phyloP scores from a whole-genome alignment of 345 rosid species.

The Melaleuca alternifolia region DNA sequence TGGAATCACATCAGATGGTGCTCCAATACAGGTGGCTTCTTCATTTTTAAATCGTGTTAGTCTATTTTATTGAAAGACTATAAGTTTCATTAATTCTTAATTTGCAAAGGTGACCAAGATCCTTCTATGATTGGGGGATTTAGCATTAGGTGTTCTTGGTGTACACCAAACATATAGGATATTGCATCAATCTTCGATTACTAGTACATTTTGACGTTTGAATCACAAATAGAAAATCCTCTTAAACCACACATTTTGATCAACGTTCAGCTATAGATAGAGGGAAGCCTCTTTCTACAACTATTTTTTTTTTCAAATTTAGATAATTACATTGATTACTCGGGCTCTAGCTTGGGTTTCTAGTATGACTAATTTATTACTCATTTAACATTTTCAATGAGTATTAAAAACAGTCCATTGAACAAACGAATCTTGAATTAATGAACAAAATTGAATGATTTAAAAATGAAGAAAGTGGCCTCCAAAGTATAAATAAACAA shows the following conservation, averaged over 20 bases:
- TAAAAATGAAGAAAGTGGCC: no score
- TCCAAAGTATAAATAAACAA: no score
- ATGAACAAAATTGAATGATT: no score
- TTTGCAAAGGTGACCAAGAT: no score
- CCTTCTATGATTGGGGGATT: no score
- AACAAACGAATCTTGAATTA: no score
- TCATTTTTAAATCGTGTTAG: rapidly evolving
- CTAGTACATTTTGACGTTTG: not conserved
- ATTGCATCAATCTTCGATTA: not conserved
- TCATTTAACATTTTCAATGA: no score
- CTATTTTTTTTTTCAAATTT: not conserved
- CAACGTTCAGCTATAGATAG: not conserved
- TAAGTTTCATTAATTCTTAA: no score
- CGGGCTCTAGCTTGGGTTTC: no score
- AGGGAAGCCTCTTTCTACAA: not conserved
- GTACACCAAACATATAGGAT: rapidly evolving
- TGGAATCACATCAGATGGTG: not conserved
- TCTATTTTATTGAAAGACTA: rapidly evolving
- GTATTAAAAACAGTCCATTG: no score
- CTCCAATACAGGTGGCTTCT: not conserved
- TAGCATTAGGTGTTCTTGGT: not conserved
- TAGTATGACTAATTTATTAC: no score
- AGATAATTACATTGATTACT: no score
- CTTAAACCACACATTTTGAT: not conserved
- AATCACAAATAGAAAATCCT: not conserved